A percentile compares a stretch with the other conserved stretches of the same genome.
phyloP scores from a whole-genome alignment of 2,329 filamentous ascomycete species.

The Fusarium newnesense region DNA sequence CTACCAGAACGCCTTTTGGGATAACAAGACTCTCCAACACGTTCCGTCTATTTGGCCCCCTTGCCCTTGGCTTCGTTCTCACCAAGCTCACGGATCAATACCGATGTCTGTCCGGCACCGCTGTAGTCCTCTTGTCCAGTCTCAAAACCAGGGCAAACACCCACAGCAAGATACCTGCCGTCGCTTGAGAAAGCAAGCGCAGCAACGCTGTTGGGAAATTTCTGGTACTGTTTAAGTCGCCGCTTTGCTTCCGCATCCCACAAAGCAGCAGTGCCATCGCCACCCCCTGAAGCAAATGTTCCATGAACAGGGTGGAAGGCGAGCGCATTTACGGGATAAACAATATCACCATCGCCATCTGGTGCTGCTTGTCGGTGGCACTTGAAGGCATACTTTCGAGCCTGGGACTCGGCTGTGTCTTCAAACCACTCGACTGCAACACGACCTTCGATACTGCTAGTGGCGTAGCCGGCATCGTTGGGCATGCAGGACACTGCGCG shows the following conservation, averaged over 20 bases:
- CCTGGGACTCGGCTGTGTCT: conserved; percentile 84
- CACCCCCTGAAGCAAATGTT: conserved; percentile 89
- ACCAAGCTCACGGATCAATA: conserved; percentile 84
- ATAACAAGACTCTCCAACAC: conserved; percentile 33
- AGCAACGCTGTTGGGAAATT: conserved; percentile 81
- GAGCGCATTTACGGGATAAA: conserved; percentile 91
- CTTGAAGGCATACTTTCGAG: conserved; percentile 98
- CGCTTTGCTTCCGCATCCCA: conserved; percentile 95
- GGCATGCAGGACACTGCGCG: conserved; percentile 96
- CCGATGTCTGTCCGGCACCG: conserved; percentile 76
- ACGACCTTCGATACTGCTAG: conserved; percentile 90
- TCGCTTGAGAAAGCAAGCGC: conserved; percentile 81
- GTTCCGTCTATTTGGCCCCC: conserved; percentile 67
- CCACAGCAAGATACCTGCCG: conserved; percentile 82
- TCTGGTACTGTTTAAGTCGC: conserved; percentile 88
- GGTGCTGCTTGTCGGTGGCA: conserved; percentile 84
- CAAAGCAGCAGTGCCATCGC: conserved; percentile 89
- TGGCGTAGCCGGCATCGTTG: conserved; percentile 92
- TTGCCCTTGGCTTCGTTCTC: conserved; percentile 92
- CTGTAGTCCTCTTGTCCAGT: conserved; percentile 83
- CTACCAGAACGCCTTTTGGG: conserved; percentile 47
- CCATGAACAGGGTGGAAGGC: conserved; percentile 86
- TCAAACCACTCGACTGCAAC: conserved; percentile 99
- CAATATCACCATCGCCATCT: conserved; percentile 76
- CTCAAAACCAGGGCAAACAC: conserved; percentile 87